Conservation (phyloP, 2,329 filamentous ascomycete genomes). For the Nemania sp. region DNA sequence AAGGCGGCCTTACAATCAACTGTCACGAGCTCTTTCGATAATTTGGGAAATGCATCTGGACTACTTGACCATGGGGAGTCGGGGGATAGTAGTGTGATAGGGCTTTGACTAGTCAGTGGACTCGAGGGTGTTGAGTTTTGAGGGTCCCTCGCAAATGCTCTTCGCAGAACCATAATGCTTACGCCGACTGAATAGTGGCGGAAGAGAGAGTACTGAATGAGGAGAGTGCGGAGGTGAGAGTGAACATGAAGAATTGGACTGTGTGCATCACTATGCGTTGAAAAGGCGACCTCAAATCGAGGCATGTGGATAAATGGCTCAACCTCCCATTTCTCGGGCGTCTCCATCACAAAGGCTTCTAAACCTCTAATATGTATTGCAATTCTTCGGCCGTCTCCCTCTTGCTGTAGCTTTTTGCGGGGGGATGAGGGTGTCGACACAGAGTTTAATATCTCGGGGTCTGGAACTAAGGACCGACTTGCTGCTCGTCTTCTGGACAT, state of each 20-base stretch:
- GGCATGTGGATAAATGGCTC: slow-evolving; percentile 90
- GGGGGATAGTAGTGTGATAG: slow-evolving; percentile 52
- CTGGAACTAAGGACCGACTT: slow-evolving; percentile 77
- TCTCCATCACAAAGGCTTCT: slow-evolving; percentile 92
- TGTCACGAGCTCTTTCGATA: slow-evolving; percentile 75
- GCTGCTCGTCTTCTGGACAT: slow-evolving; percentile 76
- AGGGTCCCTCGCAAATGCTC: slow-evolving; percentile 71
- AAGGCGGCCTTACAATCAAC: slow-evolving; percentile 85
- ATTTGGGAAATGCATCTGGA: slow-evolving; percentile 51
- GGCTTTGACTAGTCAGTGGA: slow-evolving; percentile 51
- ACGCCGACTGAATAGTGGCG: slow-evolving; percentile 91
- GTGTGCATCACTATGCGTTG: slow-evolving; percentile 85
- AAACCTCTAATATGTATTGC: slow-evolving; percentile 84
- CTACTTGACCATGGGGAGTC: slow-evolving; percentile 48
- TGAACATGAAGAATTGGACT: slow-evolving; percentile 91
- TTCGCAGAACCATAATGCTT: slow-evolving; percentile 79
- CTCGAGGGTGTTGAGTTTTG: slow-evolving; percentile 45
- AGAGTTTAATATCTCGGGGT: slow-evolving; percentile 70
- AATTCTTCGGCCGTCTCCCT: slow-evolving; percentile 82
- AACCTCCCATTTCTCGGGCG: slow-evolving; percentile 82
- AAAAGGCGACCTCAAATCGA: slow-evolving; percentile 86
- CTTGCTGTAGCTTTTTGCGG: slow-evolving; percentile 65
- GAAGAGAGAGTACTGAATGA: slow-evolving; percentile 91
- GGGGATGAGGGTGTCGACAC: slow-evolving; percentile 63
- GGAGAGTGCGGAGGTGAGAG: slow-evolving; percentile 80